These are phyloP conservation scores for Neurospora sp. DNA, from an alignment of 495 filamentous ascomycete species.

Conservation along the genomic window DNA sequence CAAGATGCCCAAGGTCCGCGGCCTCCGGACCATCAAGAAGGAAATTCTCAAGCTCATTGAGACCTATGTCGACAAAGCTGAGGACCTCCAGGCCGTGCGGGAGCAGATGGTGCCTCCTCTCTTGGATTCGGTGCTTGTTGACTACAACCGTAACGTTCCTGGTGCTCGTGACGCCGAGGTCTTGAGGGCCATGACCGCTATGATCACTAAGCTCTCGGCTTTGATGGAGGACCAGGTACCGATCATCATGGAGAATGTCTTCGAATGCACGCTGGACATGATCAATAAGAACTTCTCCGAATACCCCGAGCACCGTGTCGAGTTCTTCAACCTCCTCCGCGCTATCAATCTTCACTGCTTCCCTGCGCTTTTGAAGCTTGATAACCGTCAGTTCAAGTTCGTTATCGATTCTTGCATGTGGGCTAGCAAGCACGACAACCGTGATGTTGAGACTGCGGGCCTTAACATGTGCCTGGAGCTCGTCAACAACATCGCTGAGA, in stretches of 20 bases:
- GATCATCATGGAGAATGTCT: conserved; percentile 95
- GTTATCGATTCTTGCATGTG: conserved; percentile 99
- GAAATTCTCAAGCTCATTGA: conserved; percentile 98
- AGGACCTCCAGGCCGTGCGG: conserved; percentile 88
- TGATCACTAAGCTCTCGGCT: conserved; percentile 85
- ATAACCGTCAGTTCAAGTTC: conserved; percentile 94
- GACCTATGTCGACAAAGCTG: conserved; percentile 93
- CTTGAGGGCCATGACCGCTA: conserved; percentile 92
- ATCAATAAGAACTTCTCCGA: conserved; percentile 99
- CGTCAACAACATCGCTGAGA: conserved; percentile 92
- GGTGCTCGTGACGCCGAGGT: conserved; percentile 96
- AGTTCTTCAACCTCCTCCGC: conserved; percentile 94
- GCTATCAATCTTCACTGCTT: conserved; percentile 97
- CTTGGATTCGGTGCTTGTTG: conserved; percentile 86
- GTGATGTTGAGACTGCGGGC: conserved; percentile 94
- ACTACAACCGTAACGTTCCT: conserved; percentile 95
- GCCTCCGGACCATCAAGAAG: conserved; percentile 96
- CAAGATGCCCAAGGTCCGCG: conserved; percentile 92
- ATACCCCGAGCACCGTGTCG: conserved; percentile 94
- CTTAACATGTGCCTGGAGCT: conserved; percentile 98
- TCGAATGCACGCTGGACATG: conserved; percentile 98
- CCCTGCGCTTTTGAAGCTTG: conserved; percentile 83
- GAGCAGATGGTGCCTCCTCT: conserved; percentile 91
- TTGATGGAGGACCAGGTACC: conserved; percentile 98
- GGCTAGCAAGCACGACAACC: conserved; percentile 99